Percentiles rank a stretch among this genome's conserved stretches.
Conservation (phyloP, 1,284 basidiomycete genomes). For the Ceratorhiza oryzae-sativae region DNA sequence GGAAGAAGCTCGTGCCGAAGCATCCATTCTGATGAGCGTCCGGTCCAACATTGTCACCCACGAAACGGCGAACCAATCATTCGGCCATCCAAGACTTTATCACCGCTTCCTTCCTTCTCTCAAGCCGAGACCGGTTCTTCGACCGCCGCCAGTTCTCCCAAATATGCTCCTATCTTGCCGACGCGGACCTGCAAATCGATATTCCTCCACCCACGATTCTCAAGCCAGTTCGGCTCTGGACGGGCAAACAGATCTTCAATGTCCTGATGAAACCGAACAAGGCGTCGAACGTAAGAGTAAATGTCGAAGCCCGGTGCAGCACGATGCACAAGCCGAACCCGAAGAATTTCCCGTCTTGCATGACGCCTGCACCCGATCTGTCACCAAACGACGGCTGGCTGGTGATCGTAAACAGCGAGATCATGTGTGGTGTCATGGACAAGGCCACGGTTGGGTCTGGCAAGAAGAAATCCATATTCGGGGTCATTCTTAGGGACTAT, state of each 20-base stretch:
- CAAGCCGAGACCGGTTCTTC: conserved; percentile 91
- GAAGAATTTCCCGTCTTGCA: conserved; percentile 63
- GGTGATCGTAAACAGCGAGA: conserved; percentile 96
- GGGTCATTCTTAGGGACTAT: conserved; percentile 97
- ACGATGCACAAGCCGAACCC: conserved; percentile 85
- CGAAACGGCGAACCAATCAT: conserved; percentile 99
- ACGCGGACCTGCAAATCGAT: conserved; percentile 92
- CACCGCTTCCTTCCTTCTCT: conserved; percentile 95
- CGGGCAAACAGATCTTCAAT: conserved; percentile 98
- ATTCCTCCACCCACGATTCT: conserved; percentile 94
- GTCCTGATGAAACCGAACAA: conserved; percentile 96
- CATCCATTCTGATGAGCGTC: conserved; percentile 96
- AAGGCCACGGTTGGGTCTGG: conserved; percentile 98
- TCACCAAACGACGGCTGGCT: conserved; percentile 98
- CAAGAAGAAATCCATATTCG: conserved; percentile 99
- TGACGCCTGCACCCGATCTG: conserved; percentile 78
- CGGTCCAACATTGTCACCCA: conserved; percentile 97
- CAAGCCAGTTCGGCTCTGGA: conserved; percentile 95
- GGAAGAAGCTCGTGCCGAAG: conserved; percentile 97
- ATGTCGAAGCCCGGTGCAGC: conserved; percentile 96
- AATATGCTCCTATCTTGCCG: conserved; percentile 93
- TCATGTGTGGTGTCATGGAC: conserved; percentile 99
- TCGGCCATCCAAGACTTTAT: conserved; percentile 99
- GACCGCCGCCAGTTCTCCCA: conserved; percentile 96
- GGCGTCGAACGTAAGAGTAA: conserved; percentile 83